Percentiles rank a stretch among this genome's conserved stretches.
phyloP scores from a whole-genome alignment of 352 stramenopile species.

The Pythium periplocum region DNA sequence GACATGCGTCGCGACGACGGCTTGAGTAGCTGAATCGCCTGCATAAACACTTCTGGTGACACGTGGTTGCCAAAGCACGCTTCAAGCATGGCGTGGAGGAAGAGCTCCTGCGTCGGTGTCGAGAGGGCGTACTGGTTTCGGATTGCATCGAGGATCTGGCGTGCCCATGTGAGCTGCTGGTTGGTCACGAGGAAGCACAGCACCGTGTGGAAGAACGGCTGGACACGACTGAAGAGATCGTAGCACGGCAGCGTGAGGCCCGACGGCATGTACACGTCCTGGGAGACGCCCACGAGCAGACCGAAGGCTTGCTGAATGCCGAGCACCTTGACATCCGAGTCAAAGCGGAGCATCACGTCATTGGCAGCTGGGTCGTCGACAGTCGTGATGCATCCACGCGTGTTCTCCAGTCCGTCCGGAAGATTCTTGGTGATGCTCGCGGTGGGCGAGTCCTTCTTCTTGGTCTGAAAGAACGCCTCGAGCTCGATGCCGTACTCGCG shows the following conservation, averaged over 20 bases:
- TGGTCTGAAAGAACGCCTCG: constrained; percentile 29
- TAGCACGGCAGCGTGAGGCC: constrained; percentile 51
- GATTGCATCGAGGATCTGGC: constrained; percentile 39
- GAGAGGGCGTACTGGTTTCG: constrained; percentile 51
- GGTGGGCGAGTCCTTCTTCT: constrained; percentile 4
- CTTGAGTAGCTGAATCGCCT: constrained; percentile 49
- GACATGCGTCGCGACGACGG: constrained; percentile 6
- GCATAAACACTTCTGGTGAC: constrained; percentile 30
- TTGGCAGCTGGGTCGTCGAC: constrained; percentile 52
- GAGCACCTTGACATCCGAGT: constrained; percentile 68
- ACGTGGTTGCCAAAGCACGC: constrained; percentile 46
- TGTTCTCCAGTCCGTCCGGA: constrained; percentile 31
- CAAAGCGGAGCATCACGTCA: constrained; percentile 72
- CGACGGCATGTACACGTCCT: constrained; percentile 77
- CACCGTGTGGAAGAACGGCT: constrained; percentile 76
- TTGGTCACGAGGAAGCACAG: constrained; percentile 67
- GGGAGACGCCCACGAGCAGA: constrained; percentile 66
- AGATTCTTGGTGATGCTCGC: constrained; percentile 5
- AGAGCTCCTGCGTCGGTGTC: constrained; percentile 71
- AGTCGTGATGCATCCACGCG: constrained; percentile 48
- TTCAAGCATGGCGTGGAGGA: constrained; percentile 78
- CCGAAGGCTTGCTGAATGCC: constrained; percentile 63
- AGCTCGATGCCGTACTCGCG: constrained; percentile 64
- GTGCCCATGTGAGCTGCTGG: constrained; percentile 51
- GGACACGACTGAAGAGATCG: constrained; percentile 69